These are phyloP conservation scores for Scleroderma citrinum DNA, from an alignment of 768 basidiomycete species.

Conservation along the genomic window DNA sequence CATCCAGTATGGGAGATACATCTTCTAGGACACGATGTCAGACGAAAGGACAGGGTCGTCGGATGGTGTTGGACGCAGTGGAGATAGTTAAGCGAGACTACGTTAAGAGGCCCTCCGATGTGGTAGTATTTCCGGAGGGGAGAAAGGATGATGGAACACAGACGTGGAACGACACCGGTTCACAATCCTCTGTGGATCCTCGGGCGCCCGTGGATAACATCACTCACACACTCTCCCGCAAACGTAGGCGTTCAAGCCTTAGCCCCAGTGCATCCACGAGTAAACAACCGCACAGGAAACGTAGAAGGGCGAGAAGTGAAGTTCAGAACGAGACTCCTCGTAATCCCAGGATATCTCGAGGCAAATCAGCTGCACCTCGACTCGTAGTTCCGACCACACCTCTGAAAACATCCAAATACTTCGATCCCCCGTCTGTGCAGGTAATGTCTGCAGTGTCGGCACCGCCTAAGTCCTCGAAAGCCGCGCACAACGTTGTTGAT, in stretches of 20 bases:
- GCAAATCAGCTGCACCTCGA: no score
- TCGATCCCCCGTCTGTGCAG: not conserved
- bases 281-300: not conserved
- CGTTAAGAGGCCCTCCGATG: no score
- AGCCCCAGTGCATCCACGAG: not conserved
- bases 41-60: not conserved
- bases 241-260: not conserved
- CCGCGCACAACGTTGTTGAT: constrained; percentile 1
- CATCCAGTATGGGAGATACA: not conserved
- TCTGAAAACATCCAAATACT: constrained; percentile 18
- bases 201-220: not conserved
- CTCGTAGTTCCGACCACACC: not conserved
- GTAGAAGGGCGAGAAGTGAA: no score
- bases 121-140: no score
- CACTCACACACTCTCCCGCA: not conserved
- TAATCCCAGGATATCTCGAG: no score
- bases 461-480: constrained; percentile 4
- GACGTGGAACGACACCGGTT: no score
- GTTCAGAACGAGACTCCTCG: no score
- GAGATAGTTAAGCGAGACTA: constrained; percentile 10
- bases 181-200: not conserved
- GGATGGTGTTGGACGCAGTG: constrained; percentile 13
- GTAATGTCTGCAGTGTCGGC: constrained; percentile 1
- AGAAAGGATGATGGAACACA: no score
- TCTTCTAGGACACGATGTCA: not conserved